Base-by-base conservation (phyloP, 2,329 filamentous ascomycete species). In the Ophiostoma ips region DNA sequence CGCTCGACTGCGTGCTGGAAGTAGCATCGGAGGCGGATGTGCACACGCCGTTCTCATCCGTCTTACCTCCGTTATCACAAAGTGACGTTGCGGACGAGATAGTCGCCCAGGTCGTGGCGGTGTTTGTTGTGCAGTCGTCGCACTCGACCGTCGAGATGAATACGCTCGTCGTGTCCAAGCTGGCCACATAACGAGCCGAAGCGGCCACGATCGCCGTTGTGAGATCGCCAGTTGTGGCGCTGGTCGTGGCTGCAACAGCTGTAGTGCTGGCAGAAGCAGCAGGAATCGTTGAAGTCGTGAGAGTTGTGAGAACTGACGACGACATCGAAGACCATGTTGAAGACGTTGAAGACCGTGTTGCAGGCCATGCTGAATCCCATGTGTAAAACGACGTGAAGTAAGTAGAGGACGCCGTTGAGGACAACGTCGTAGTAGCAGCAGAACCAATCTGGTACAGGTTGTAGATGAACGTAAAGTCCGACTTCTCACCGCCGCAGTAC, bases 51-150 rank as follows among this genome's bases (percentile, higher is more conserved):
- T 35, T 41, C 24, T 11, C 45, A 33, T 45, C 50, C 31, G 53
- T 55, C 55, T 56, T 53, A 53, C 55, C 55, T 56, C 49, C 51
- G 50, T 48, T 16, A 16, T 40, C 49, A 52, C 55, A 53, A 21
- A 30, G 18, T 18, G 44, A 46, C 15, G 13, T 15, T 15, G 31
- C 31, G 5, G 31, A 34, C 31, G 31, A 12, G 10, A 15, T 12
- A 3, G 31, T 10, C 31, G 31, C 31, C 10, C 50, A 46, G 12
- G 48, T 48, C 19, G 46, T 36, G 2, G 44, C 38, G 9, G 51
- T 34, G 15, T 35, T 21, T 30, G 53, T 21, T 30, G 53, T 34
- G 28, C 35, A 40, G 35, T 45, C 48, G 52, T 35, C 49, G 50
- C 51, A 57, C 34, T 55, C 54, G 15, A 57, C 11, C 3, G 44